Evolutionary conservation across 805 yeast species (phyloP).

Genomic region (Schwanniomyces polymorphus): DNA sequence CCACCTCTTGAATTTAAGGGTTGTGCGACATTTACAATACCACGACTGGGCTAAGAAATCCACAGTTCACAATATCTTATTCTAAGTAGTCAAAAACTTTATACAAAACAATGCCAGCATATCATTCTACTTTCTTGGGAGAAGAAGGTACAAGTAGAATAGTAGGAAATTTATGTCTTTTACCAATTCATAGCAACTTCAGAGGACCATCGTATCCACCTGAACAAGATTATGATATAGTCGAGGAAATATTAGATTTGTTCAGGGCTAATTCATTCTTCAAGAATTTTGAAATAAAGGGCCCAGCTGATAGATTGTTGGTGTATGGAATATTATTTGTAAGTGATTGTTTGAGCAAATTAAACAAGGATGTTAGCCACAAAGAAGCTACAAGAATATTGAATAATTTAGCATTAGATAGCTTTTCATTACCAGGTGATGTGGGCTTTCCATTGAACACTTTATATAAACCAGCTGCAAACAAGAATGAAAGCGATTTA

Average conservation of each 20-base stretch:
- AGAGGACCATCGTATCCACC: slow-evolving; percentile 91
- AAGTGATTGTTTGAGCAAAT: slow-evolving; percentile 75
- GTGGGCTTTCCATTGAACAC: slow-evolving; percentile 90
- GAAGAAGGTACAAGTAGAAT: slow-evolving; percentile 61
- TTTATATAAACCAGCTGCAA: slow-evolving; percentile 70
- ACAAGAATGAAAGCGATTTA: slow-evolving; percentile 73
- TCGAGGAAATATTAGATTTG: slow-evolving; percentile 87
- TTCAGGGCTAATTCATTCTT: slow-evolving; percentile 96
- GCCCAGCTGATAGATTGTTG: slow-evolving; percentile 87
- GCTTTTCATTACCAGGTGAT: slow-evolving; percentile 92
- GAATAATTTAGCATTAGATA: slow-evolving; percentile 83
- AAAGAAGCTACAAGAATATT: slow-evolving; percentile 67
- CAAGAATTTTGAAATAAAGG: slow-evolving; percentile 95
- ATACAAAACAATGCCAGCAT: slow-evolving; percentile 51
- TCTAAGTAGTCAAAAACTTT: neutral
- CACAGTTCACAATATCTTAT: neutral
- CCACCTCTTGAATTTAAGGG: neutral
- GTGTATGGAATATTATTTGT: slow-evolving; percentile 91
- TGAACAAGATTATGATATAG: slow-evolving; percentile 74
- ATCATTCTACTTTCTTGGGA: slow-evolving; percentile 74
- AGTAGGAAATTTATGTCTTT: slow-evolving; percentile 77
- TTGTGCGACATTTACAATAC: neutral
- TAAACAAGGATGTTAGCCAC: slow-evolving; percentile 49
- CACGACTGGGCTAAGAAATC: neutral
- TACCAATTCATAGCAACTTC: slow-evolving; percentile 80